phyloP scores from a whole-genome alignment of 1,284 basidiomycete genomes.

The Ustilago xerochloae region DNA sequence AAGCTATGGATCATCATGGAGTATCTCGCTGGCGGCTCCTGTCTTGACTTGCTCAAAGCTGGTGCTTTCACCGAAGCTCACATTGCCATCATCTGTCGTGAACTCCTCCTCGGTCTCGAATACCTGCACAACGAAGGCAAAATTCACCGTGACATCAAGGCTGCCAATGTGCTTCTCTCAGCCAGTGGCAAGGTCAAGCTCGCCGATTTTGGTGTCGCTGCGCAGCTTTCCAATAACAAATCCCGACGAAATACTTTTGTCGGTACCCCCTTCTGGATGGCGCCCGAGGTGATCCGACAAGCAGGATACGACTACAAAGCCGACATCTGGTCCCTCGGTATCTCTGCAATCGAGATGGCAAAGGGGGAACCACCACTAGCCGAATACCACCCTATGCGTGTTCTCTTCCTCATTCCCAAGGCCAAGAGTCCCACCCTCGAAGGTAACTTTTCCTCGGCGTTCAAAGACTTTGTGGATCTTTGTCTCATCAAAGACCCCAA shows the following conservation, averaged over 20 bases:
- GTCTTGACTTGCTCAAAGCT: constrained; percentile 91
- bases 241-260: constrained; percentile 93
- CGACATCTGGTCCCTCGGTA: constrained; percentile 71
- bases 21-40: constrained; percentile 97
- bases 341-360: constrained; percentile 70
- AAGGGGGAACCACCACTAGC: constrained; percentile 70
- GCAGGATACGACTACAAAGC: constrained; percentile 75
- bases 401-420: constrained; percentile 71
- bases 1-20: constrained; percentile 99
- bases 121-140: constrained; percentile 94
- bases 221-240: constrained; percentile 80
- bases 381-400: constrained; percentile 71
- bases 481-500: constrained; percentile 93
- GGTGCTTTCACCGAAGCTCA: constrained; percentile 89
- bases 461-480: constrained; percentile 89
- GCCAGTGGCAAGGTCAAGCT: constrained; percentile 93
- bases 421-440: constrained; percentile 89
- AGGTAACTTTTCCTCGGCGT: constrained; percentile 82
- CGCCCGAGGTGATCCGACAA: constrained; percentile 95
- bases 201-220: constrained; percentile 95
- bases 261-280: constrained; percentile 95
- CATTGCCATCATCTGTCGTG: constrained; percentile 92
- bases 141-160: constrained; percentile 98
- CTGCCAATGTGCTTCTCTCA: constrained; percentile 92
- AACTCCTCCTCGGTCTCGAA: constrained; percentile 90